Percentiles rank a stretch among this genome's conserved stretches.
phyloP scores from a whole-genome alignment of 2,329 filamentous ascomycete genomes.

The Ceratocystis cubensis region DNA sequence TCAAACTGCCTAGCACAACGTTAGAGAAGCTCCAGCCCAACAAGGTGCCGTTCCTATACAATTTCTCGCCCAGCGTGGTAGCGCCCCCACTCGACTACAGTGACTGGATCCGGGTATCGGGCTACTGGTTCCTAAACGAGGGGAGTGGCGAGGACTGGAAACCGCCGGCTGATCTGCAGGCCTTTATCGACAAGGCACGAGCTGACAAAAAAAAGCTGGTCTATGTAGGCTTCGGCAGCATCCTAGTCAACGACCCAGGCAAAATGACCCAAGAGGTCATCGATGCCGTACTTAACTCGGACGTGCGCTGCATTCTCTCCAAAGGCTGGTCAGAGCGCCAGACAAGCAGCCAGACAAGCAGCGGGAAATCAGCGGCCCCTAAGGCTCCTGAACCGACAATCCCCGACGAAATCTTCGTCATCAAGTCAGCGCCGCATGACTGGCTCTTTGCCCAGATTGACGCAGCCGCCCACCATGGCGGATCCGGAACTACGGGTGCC shows the following conservation, averaged over 20 bases:
- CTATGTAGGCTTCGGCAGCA: slow-evolving; percentile 93
- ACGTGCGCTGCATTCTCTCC: slow-evolving; percentile 85
- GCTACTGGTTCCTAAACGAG: slow-evolving; percentile 96
- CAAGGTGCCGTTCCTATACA: slow-evolving; percentile 97
- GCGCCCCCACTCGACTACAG: slow-evolving; percentile 87
- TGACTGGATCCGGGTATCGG: slow-evolving; percentile 94
- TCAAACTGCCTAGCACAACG: slow-evolving; percentile 67
- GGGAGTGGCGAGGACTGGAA: slow-evolving; percentile 43
- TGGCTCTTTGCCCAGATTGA: slow-evolving; percentile 94
- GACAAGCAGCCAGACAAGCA: slow-evolving; percentile 32
- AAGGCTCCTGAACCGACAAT: slow-evolving; percentile 52
- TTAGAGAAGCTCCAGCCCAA: slow-evolving; percentile 89
- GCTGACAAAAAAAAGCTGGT: slow-evolving; percentile 80
- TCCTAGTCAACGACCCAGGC: slow-evolving; percentile 79
- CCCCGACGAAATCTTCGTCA: slow-evolving; percentile 69
- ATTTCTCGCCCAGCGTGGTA: slow-evolving; percentile 91
- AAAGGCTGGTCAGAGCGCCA: slow-evolving; percentile 92
- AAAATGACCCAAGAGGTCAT: slow-evolving; percentile 88
- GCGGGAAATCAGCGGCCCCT: slow-evolving; percentile 31
- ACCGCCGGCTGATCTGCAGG: slow-evolving; percentile 60
- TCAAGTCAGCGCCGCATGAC: slow-evolving; percentile 85
- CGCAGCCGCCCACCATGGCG: slow-evolving; percentile 86
- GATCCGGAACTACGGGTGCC: slow-evolving; percentile 87
- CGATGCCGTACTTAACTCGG: slow-evolving; percentile 78
- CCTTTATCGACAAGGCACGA: slow-evolving; percentile 75